phyloP scores from a whole-genome alignment of 176 grass and related monocot genomes.

The Raddia guianensis region DNA sequence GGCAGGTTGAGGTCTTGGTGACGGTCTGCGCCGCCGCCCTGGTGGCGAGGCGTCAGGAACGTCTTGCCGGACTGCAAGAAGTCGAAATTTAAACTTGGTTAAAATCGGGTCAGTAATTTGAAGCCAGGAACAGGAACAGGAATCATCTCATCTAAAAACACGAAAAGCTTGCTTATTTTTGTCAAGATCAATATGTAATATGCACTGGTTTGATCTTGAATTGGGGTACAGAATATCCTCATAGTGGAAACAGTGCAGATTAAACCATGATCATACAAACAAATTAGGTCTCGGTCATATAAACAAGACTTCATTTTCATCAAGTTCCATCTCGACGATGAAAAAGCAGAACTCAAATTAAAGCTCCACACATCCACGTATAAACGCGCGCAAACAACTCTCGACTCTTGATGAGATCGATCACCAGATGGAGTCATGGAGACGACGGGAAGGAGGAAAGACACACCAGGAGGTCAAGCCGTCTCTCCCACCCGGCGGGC shows the following conservation, averaged over 20 bases:
- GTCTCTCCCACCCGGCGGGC: conserved; percentile 53
- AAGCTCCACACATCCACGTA: neutral
- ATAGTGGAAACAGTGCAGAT: neutral
- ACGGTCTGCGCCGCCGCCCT: neutral
- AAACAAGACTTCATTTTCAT: neutral
- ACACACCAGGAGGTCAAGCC: conserved; percentile 56
- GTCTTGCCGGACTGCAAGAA: conserved; percentile 56
- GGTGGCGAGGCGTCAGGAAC: conserved; percentile 46
- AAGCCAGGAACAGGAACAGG: neutral
- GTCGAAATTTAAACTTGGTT: too few species aligned
- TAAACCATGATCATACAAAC: neutral
- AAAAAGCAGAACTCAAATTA: neutral
- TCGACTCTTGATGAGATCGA: neutral
- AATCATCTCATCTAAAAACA: neutral
- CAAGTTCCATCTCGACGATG: neutral
- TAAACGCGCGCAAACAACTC: neutral
- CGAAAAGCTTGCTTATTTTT: neutral
- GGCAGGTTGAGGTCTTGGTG: conserved; percentile 57
- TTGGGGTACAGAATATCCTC: neutral
- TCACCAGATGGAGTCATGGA: neutral
- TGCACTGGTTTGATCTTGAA: neutral
- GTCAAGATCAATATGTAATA: neutral
- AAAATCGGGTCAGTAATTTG: neutral
- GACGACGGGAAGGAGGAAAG: neutral
- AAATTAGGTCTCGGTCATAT: neutral